Evolutionary conservation across 139 green algal genomes (phyloP).

Genomic region (Coelastrella sp.): DNA sequence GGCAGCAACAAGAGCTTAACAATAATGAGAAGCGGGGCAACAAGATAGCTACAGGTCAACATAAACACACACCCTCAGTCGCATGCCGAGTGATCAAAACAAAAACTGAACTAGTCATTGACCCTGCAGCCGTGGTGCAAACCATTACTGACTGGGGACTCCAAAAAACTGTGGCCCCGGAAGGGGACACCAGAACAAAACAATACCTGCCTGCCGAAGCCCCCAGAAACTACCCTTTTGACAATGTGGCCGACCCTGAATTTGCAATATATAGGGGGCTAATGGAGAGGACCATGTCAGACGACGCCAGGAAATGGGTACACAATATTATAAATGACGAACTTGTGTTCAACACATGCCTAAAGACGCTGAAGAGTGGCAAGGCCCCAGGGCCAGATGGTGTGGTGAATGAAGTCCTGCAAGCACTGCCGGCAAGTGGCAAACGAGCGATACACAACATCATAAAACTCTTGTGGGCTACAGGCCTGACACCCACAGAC

Average conservation of each 20-base stretch:
- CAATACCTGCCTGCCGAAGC: background rate
- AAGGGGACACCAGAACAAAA: background rate
- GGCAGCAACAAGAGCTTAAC: too few relatives aligned
- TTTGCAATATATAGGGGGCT: background rate
- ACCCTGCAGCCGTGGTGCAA: background rate
- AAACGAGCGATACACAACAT: slow-evolving; percentile 35
- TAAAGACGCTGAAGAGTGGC: background rate
- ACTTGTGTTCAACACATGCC: slow-evolving; percentile 18
- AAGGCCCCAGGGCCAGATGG: slow-evolving; percentile 53
- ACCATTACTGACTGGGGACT: background rate
- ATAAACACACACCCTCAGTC: too few relatives aligned
- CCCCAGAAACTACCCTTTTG: background rate
- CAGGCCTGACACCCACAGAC: slow-evolving; percentile 34
- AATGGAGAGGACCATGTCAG: background rate
- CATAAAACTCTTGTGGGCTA: slow-evolving; percentile 54
- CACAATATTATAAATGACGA: slow-evolving; percentile 31
- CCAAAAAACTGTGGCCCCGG: background rate
- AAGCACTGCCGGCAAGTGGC: slow-evolving; percentile 30
- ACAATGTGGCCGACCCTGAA: background rate
- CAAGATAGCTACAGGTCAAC: too few relatives aligned
- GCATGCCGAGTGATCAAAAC: background rate
- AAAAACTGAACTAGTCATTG: background rate
- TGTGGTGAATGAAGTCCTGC: slow-evolving; percentile 53
- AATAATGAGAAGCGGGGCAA: too few relatives aligned
- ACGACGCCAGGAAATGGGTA: background rate